phyloP scores from a whole-genome alignment of 1,284 basidiomycete species.

The Leucoagaricus sp. region DNA sequence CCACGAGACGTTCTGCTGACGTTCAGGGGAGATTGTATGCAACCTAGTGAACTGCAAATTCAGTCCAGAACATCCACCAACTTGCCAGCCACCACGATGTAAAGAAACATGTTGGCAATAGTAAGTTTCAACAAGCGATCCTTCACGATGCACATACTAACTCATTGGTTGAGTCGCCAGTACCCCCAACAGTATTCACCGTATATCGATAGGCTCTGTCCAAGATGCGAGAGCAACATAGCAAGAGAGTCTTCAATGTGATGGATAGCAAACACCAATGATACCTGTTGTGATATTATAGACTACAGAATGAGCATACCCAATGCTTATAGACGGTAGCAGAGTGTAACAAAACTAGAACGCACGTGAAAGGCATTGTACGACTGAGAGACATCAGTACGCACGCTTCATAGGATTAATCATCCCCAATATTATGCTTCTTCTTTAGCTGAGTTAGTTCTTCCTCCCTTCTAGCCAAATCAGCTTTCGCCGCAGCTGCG shows the following conservation, averaged over 20 bases:
- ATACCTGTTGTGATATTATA: conserved; percentile 1
- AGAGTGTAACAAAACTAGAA: background rate
- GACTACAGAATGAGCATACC: conserved; percentile 1
- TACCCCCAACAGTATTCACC: conserved; percentile 69
- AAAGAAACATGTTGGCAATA: conserved; percentile 69
- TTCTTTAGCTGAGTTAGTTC: conserved; percentile 88
- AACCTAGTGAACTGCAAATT: conserved; percentile 62
- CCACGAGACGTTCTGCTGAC: conserved; percentile 14
- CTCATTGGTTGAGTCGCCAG: conserved; percentile 49
- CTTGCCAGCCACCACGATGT: conserved; percentile 54
- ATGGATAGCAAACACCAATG: background rate
- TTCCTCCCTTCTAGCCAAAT: conserved; percentile 89
- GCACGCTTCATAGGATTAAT: conserved; percentile 39
- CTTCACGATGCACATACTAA: conserved; percentile 19
- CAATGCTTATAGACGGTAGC: background rate
- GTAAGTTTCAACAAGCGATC: conserved; percentile 41
- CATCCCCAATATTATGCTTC: conserved; percentile 79
- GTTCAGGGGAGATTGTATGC: conserved; percentile 56
- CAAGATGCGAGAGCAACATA: conserved; percentile 29
- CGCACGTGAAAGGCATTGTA: conserved; percentile 8
- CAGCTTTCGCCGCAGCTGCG: conserved; percentile 89
- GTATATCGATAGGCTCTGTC: conserved; percentile 50
- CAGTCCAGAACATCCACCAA: conserved; percentile 56
- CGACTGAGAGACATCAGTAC: conserved; percentile 12
- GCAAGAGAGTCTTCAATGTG: conserved; percentile 1